Percentiles rank a stretch among this genome's conserved stretches.
phyloP scores from a whole-genome alignment of 23 red algal species.

The Gracilaria caudata region DNA sequence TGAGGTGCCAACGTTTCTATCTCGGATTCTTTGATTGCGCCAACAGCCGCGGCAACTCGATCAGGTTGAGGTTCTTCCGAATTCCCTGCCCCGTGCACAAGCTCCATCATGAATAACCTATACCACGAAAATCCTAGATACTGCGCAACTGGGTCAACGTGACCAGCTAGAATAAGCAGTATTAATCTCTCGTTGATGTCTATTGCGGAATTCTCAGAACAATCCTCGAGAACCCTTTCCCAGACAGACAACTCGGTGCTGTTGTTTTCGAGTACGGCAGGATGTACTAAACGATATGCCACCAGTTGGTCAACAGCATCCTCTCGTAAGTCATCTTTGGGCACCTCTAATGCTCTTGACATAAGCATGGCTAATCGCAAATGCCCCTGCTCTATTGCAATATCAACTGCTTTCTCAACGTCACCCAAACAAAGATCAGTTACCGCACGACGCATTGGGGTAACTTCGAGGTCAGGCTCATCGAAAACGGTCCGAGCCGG shows the following conservation, averaged over 20 bases:
- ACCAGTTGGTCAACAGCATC: conserved; percentile 43
- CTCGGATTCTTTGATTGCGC: conserved; percentile 10
- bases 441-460: conserved; percentile 26
- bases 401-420: conserved; percentile 48
- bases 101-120: conserved; percentile 63
- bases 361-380: conserved; percentile 55
- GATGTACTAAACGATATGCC: conserved; percentile 26
- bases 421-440: conserved; percentile 41
- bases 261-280: background rate
- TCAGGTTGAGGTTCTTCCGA: conserved; percentile 14
- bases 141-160: conserved; percentile 52
- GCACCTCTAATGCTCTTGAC: conserved; percentile 38
- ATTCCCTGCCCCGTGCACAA: conserved; percentile 58
- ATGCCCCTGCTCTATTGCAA: conserved; percentile 23
- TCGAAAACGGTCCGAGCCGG: conserved; percentile 37
- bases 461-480: background rate
- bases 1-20: conserved; percentile 53
- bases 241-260: background rate
- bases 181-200: conserved; percentile 50
- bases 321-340: conserved; percentile 49
- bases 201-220: conserved; percentile 23
- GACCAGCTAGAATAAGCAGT: conserved; percentile 39
- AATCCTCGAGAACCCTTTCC: conserved; percentile 24
- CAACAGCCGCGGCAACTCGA: conserved; percentile 52
- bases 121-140: conserved; percentile 64